phyloP scores from a whole-genome alignment of 2,329 filamentous ascomycete genomes.

The Periconia sp. region DNA sequence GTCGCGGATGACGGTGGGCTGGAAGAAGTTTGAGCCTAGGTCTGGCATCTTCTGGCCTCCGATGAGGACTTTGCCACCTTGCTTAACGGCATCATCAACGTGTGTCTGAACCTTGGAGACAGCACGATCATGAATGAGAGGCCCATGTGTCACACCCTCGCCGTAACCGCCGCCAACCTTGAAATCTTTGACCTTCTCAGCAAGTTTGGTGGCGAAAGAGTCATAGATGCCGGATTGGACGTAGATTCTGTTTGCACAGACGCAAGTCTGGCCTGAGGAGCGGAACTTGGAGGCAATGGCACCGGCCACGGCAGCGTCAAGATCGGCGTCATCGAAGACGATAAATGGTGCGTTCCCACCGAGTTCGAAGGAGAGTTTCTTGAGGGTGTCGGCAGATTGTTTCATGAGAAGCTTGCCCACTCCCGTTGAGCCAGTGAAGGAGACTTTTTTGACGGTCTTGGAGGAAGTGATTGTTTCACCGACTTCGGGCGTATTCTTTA shows the following conservation, averaged over 20 bases:
- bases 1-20: conserved; percentile 85
- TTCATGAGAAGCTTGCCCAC: conserved; percentile 83
- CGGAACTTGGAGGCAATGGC: conserved; percentile 91
- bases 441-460: conserved; percentile 82
- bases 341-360: conserved; percentile 97
- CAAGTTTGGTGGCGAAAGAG: conserved; percentile 70
- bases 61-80: conserved; percentile 39
- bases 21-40: conserved; percentile 84
- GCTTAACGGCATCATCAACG: conserved; percentile 40
- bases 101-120: conserved; percentile 45
- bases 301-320: conserved; percentile 82
- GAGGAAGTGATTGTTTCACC: conserved; percentile 79
- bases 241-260: conserved; percentile 78
- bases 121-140: conserved; percentile 84
- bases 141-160: conserved; percentile 75
- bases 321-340: conserved; percentile 92
- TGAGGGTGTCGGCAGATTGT: conserved; percentile 81
- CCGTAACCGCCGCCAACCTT: conserved; percentile 78
- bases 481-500: conserved; percentile 79
- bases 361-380: conserved; percentile 88
- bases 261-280: conserved; percentile 93
- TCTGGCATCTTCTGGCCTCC: conserved; percentile 73
- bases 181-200: conserved; percentile 75
- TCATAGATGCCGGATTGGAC: conserved; percentile 81
- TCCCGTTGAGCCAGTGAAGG: conserved; percentile 81